Evolutionary conservation across 1,284 basidiomycete species (phyloP).

Genomic region (Apiotrichum laibachii): DNA sequence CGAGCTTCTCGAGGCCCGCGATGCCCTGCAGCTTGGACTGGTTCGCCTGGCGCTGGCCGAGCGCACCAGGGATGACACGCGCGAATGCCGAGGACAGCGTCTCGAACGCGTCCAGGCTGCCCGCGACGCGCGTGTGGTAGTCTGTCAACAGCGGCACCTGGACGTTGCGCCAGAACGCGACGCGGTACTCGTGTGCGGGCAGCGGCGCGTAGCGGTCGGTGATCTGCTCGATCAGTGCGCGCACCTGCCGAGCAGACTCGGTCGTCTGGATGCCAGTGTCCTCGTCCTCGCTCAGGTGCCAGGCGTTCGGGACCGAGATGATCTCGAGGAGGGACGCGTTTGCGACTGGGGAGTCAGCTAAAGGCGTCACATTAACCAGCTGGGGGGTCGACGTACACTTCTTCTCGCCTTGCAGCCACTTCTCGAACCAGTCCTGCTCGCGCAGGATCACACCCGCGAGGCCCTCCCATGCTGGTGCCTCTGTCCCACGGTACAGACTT

Average conservation of each 20-base stretch:
- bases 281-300: slow-evolving; percentile 67
- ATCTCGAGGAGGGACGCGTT: slow-evolving; percentile 68
- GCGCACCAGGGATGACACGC: slow-evolving; percentile 83
- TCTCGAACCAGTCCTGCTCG: slow-evolving; percentile 80
- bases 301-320: slow-evolving; percentile 76
- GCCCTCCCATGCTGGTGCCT: slow-evolving; percentile 62
- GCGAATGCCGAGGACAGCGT: slow-evolving; percentile 80
- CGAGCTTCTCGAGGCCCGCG: slow-evolving; percentile 72
- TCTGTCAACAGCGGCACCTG: slow-evolving; percentile 79
- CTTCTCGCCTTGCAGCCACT: slow-evolving; percentile 83
- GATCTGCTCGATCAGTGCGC: slow-evolving; percentile 80
- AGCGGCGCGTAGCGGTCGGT: slow-evolving; percentile 91
- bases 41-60: slow-evolving; percentile 40
- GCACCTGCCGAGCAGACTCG: slow-evolving; percentile 73
- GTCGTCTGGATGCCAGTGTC: slow-evolving; percentile 52
- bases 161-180: slow-evolving; percentile 75
- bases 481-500: slow-evolving; percentile 25
- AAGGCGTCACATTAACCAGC: no score
- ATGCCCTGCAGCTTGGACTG: slow-evolving; percentile 61
- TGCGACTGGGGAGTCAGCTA: slow-evolving; percentile 44
- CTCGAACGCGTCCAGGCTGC: slow-evolving; percentile 90
- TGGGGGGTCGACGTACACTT: slow-evolving; percentile 63
- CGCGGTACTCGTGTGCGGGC: slow-evolving; percentile 71
- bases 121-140: slow-evolving; percentile 73
- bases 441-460: slow-evolving; percentile 77